phyloP scores from a whole-genome alignment of 768 basidiomycete genomes.

The Xanthoconium purpureum region DNA sequence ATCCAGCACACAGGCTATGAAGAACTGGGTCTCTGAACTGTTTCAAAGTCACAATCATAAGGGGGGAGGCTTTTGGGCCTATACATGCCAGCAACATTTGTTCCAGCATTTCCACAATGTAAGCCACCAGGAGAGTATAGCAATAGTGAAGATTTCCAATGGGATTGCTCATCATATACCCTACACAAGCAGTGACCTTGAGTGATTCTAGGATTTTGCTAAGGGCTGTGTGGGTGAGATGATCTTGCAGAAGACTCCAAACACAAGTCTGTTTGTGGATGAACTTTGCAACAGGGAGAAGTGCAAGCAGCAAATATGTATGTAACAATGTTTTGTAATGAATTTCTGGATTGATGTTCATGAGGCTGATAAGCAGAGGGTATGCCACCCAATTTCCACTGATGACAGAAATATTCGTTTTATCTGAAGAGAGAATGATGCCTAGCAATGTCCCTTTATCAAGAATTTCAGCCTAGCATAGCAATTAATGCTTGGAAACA shows the following conservation, averaged over 20 bases:
- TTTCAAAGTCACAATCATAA: background rate
- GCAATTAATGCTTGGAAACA: no score
- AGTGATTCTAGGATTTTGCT: conserved; percentile 28
- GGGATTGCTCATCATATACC: conserved; percentile 30
- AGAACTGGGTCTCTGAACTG: background rate
- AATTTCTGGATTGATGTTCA: background rate
- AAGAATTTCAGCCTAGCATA: no score
- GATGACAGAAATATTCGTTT: no score
- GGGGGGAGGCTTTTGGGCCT: background rate
- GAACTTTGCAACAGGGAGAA: conserved; percentile 20
- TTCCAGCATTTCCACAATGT: conserved; percentile 36
- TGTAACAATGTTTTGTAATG: background rate
- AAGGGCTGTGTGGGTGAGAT: no score
- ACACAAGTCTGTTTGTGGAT: no score
- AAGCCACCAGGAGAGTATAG: conserved; percentile 29
- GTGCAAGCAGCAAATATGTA: conserved; percentile 13
- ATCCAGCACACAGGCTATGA: background rate
- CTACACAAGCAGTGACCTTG: conserved; percentile 29
- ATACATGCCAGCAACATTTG: background rate
- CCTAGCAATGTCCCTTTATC: no score
- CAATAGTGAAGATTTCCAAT: conserved; percentile 14
- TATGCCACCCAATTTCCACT: no score
- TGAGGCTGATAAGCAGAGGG: no score
- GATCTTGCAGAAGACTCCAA: conserved; percentile 22
- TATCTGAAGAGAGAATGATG: no score